Evolutionary conservation across 345 rosid species (phyloP), one percentile per base, ranked within the genome.

Genomic region (Hibiscus trionum): DNA sequence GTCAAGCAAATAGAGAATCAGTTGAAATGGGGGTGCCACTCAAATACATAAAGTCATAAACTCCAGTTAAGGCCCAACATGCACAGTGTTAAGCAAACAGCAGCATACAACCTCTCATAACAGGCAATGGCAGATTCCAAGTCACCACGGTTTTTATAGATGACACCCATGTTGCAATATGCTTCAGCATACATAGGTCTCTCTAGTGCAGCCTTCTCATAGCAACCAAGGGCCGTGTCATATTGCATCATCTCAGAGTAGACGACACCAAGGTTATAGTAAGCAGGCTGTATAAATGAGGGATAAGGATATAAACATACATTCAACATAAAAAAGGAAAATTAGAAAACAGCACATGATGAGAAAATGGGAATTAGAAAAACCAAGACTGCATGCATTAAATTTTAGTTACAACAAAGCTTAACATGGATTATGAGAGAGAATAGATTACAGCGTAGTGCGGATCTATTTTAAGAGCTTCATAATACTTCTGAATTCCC

Each of bases 101-200:
- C 26, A 31, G 73, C 64, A 60, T 55, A 61, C 2, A 79, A 96
- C 99, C 99, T 96, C 88, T 96, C 98, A 81, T 96, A 96, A 82
- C 99, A 96, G 71, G 96, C 86, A 74, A 96, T 91, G 29, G 99
- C 91, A 64, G 94, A 83, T 84, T 96, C 99, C 79, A 96, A 79
- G 78, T 96, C 99, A 74, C 98, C 98, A 66, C 99, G 96, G 79
- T 96, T 96, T 82, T 96, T 96, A 80, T 89, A 91, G 46, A 96
- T 96, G 78, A 96, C 99, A 78, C 99, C 99, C 99, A 96, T 96
- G 82, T 96, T 96, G 84, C 99, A 96, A 80, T 91, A 96, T 37
- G 98, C 99, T 86, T 96, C 99, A 56, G 99, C 98, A 82, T 93
- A 96, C 95, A 93, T 87, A 58, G 99, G 99, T 83, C 97, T 91